phyloP scores from a whole-genome alignment of 306 rosid genomes.

The Fagus crenata region DNA sequence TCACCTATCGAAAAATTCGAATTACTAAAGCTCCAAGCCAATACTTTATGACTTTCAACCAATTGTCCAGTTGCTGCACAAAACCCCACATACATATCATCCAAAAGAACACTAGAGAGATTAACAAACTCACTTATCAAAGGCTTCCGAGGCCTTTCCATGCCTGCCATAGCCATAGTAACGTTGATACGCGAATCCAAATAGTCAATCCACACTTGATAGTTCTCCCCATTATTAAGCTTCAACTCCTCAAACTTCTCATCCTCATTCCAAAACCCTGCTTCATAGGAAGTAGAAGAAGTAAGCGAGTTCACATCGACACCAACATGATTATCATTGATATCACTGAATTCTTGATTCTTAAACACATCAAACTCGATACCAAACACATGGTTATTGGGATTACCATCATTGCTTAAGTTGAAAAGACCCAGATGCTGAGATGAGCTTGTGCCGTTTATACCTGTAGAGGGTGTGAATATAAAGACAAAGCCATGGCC shows the following conservation, averaged over 20 bases:
- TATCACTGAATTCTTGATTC: slow-evolving; percentile 49
- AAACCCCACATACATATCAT: slow-evolving; percentile 53
- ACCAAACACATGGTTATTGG: slow-evolving; percentile 41
- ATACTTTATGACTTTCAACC: slow-evolving; percentile 44
- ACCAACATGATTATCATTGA: slow-evolving; percentile 49
- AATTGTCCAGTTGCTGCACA: slow-evolving; percentile 41
- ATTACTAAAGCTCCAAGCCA: slow-evolving; percentile 64
- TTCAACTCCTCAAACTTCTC: slow-evolving; percentile 37
- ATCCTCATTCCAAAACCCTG: slow-evolving; percentile 46
- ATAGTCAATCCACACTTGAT: slow-evolving; percentile 65
- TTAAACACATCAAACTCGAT: slow-evolving; percentile 50
- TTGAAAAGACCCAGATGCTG: slow-evolving; percentile 53
- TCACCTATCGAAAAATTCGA: slow-evolving; percentile 57
- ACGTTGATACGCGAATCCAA: slow-evolving; percentile 39
- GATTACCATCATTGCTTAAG: slow-evolving; percentile 32
- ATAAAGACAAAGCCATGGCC: slow-evolving; percentile 55
- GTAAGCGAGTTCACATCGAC: slow-evolving; percentile 47
- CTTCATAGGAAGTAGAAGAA: slow-evolving; percentile 38
- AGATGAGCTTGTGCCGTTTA: slow-evolving; percentile 40
- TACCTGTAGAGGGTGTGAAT: slow-evolving; percentile 38
- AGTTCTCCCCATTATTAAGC: slow-evolving; percentile 45
- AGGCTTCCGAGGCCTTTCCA: slow-evolving; percentile 45
- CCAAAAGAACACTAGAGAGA: slow-evolving; percentile 48
- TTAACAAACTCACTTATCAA: slow-evolving; percentile 45
- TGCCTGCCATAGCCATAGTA: slow-evolving; percentile 49